Base-by-base conservation (phyloP, 805 yeast genomes). In the Ogataea pilisensis region DNA sequence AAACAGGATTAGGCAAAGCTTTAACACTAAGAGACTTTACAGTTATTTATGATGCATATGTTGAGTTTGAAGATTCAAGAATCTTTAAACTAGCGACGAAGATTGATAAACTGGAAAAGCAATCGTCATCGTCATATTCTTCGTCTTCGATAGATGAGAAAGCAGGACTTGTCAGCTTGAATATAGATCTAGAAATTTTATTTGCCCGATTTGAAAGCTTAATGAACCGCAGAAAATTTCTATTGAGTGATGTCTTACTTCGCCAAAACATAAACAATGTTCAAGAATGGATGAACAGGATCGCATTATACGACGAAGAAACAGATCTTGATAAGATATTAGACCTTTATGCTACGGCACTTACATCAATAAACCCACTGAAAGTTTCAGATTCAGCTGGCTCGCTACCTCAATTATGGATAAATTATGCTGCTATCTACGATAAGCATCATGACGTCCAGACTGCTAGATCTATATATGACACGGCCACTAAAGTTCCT, bases 401-500 rank as follows among this genome's bases (percentile, higher is more conserved):
- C 4, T 9, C 45, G 9, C 61, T 87, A 6, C 73, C 80, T 1
- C 61, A 72, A 14, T 51, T 90, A 8, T 90, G 96, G 96, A 64
- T 75, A 4, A 61, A 69, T 3, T 89, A 85, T 58, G 85, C 95
- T 0, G 58, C 64, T 24, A 58, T 83, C 3, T 89, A 86, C 62
- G 78, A 80, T 37, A 61, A 66, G 1, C 65, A 72, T 34, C 66
- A 66, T 0, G 88, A 85, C 49, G 47, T 71, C 9, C 66, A 65
- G 14, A 75, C 85, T 0, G 88, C 90, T 1, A 63, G 84, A 46
- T 66, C 74, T 14, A 73, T 89, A 5, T 76, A 73, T 41, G 76
- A 78, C 28, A 80, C 80, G 36, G 82, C 91, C 0, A 65, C 78
- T 1, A 78, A 79, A 41, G 90, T 89, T 0, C 90, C 89, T 5